These are phyloP conservation scores for Collybia nuda DNA, from an alignment of 768 basidiomycete species.

Conservation along the genomic window DNA sequence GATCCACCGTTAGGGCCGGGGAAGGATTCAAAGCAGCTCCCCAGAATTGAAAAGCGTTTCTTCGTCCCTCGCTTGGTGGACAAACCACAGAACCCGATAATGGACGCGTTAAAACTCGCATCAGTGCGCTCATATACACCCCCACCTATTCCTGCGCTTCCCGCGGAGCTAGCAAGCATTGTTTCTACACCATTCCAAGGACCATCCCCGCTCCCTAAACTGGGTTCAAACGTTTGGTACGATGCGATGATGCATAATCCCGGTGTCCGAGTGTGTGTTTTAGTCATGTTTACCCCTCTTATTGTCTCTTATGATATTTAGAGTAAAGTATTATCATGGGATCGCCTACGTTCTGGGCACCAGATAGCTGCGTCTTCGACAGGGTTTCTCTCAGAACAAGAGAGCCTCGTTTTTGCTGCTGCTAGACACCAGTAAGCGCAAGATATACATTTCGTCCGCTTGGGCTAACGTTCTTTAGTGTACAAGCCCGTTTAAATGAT, in stretches of 20 bases:
- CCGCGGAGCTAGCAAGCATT: constrained; percentile 29
- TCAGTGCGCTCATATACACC: constrained; percentile 9
- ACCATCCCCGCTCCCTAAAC: background rate
- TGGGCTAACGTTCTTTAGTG: constrained; percentile 31
- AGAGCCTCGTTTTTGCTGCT: constrained; percentile 46
- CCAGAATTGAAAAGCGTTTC: constrained; percentile 30
- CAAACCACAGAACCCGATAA: constrained; percentile 77
- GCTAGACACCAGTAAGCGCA: constrained; percentile 53
- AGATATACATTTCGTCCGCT: constrained; percentile 18
- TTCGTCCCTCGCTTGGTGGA: constrained; percentile 66
- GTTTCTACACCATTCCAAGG: constrained; percentile 13
- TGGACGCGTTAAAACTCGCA: constrained; percentile 50
- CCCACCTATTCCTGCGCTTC: constrained; percentile 18
- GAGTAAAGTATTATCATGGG: constrained; percentile 65
- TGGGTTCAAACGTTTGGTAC: constrained; percentile 13
- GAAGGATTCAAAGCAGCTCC: too few species aligned
- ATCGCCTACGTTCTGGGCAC: constrained; percentile 42
- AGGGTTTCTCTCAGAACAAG: constrained; percentile 72
- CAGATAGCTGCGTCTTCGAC: constrained; percentile 32
- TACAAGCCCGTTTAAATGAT: constrained; percentile 44
- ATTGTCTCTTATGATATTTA: constrained; percentile 17
- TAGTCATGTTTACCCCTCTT: background rate
- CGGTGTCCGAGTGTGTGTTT: constrained; percentile 19
- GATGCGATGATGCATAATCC: constrained; percentile 19
- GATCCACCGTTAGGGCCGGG: too few species aligned